These are phyloP conservation scores for Cyclaneusma minus DNA, from an alignment of 2,329 filamentous ascomycete species.

Conservation along the genomic window DNA sequence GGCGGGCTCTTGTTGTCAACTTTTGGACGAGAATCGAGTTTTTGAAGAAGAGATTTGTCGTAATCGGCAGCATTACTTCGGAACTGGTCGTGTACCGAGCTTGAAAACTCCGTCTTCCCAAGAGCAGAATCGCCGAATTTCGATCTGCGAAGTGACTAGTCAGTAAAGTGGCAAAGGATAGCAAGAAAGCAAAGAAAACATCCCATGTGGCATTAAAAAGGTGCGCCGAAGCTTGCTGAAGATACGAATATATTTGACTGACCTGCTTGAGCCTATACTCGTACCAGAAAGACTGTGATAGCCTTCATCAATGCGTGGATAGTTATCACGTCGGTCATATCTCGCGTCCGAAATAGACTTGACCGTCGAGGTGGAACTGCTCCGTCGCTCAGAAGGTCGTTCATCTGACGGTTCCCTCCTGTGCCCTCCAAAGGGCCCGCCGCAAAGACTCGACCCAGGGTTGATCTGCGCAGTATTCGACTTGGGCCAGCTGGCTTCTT, in stretches of 20 bases:
- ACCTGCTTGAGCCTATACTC: slow-evolving; percentile 17
- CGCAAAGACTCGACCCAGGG: slow-evolving; percentile 32
- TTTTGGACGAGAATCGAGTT: slow-evolving; percentile 15
- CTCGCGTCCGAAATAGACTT: slow-evolving; percentile 30
- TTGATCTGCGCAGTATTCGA: slow-evolving; percentile 25
- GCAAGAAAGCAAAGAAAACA: background rate
- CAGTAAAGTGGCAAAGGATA: background rate
- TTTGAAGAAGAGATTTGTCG: slow-evolving; percentile 21
- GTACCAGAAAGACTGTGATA: slow-evolving; percentile 20
- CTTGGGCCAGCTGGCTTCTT: slow-evolving; percentile 27
- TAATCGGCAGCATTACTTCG: slow-evolving; percentile 20
- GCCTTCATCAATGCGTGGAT: slow-evolving; percentile 18
- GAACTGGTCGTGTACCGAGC: slow-evolving; percentile 18
- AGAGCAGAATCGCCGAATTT: slow-evolving; percentile 9
- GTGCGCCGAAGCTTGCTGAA: background rate
- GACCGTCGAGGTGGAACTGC: slow-evolving; percentile 23
- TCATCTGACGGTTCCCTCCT: slow-evolving; percentile 9
- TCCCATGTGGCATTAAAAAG: slow-evolving; percentile 9
- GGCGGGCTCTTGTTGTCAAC: slow-evolving; percentile 19
- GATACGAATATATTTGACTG: slow-evolving; percentile 8
- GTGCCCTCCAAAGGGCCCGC: slow-evolving; percentile 27
- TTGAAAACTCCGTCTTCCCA: slow-evolving; percentile 16
- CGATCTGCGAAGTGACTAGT: slow-evolving; percentile 1
- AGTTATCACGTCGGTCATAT: slow-evolving; percentile 15
- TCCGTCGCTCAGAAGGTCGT: slow-evolving; percentile 17